Base-by-base conservation (phyloP, 331 rosid genomes). In the Ulmus americana region DNA sequence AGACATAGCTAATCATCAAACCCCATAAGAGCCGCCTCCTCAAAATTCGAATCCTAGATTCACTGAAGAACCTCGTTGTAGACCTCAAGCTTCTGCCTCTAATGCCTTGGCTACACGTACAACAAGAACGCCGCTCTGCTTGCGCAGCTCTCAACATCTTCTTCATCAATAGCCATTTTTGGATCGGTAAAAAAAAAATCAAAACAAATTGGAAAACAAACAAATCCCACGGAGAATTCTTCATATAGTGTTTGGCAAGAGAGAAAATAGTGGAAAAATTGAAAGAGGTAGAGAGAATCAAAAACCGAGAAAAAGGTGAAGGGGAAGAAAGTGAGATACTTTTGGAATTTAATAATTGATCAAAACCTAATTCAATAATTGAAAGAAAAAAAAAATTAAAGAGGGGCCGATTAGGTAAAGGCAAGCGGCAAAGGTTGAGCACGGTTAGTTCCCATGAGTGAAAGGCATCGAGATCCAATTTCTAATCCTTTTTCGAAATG, bases 1-100 rank as follows among this genome's bases (percentile, higher is more conserved):
- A 90, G 91, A 95, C 97, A 94, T 0, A 90, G 90, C 71, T 84
- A 88, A 73, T 87, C 90, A 61, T 94, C 97, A 80, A 94, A 94
- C 58, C 91, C 97, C 13, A 85, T 92, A 59, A 82, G 86, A 73
- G 69, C 58, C 0, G 96, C 95, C 64, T 85, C 95, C 40, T 79
- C 86, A 43, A 63, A 84, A 81, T 90, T 73, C 15, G 65, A 81
- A 0, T 90, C 95, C 47, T 77, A 96, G 45, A 90, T 82, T 63
- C 97, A 88, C 5, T 90, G 81, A 35, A 90, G 97, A 45, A 94
- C 99, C 72, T 90, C 88, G 79, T 81, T 87, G 79, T 87, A 94
- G 1, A 76, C 97, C 74, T 90, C 95, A 15, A 85, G 77, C 61
- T 94, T 94, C 83, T 90, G 97, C 18, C 83, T 75, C 28, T 84